Conservation (phyloP, 2,329 filamentous ascomycete species). For the Colletotrichum liriopes region DNA sequence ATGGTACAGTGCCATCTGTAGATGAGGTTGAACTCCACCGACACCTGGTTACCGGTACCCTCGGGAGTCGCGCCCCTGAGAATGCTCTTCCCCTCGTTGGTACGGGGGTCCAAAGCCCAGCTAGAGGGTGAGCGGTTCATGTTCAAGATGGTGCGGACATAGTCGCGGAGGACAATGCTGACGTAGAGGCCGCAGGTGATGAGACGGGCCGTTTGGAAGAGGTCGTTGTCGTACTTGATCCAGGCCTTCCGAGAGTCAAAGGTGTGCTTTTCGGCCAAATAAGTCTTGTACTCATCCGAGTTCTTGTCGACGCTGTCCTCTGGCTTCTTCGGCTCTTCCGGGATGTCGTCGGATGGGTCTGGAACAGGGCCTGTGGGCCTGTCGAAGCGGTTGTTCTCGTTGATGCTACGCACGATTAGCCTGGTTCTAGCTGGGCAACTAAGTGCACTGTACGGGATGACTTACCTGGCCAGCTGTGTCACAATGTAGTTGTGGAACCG, state of each 20-base stretch:
- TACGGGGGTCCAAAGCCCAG: conserved; percentile 65
- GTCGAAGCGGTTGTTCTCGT: conserved; percentile 58
- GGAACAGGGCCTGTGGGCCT: conserved; percentile 37
- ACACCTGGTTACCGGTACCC: conserved; percentile 54
- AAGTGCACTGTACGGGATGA: no score
- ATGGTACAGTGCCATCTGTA: conserved; percentile 54
- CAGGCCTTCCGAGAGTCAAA: conserved; percentile 47
- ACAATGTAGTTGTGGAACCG: conserved; percentile 48
- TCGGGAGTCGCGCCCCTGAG: conserved; percentile 50
- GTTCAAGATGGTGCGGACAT: conserved; percentile 56
- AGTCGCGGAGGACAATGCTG: conserved; percentile 62
- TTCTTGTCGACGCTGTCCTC: not conserved
- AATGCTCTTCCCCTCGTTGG: conserved; percentile 48
- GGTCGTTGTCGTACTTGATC: conserved; percentile 55
- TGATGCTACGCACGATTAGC: conserved; percentile 51
- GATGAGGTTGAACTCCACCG: conserved; percentile 54
- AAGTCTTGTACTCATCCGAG: conserved; percentile 5
- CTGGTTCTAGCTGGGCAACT: conserved; percentile 35
- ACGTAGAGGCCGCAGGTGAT: conserved; percentile 72
- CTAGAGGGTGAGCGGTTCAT: conserved; percentile 62
- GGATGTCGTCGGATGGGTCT: not conserved
- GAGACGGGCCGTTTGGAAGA: conserved; percentile 57
- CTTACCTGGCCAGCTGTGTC: conserved; percentile 43
- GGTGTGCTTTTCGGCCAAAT: not conserved
- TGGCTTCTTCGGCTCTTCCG: conserved; percentile 47